These are phyloP conservation scores for Erythrophleum fordii DNA, from an alignment of 306 rosid genomes.

Conservation along the genomic window DNA sequence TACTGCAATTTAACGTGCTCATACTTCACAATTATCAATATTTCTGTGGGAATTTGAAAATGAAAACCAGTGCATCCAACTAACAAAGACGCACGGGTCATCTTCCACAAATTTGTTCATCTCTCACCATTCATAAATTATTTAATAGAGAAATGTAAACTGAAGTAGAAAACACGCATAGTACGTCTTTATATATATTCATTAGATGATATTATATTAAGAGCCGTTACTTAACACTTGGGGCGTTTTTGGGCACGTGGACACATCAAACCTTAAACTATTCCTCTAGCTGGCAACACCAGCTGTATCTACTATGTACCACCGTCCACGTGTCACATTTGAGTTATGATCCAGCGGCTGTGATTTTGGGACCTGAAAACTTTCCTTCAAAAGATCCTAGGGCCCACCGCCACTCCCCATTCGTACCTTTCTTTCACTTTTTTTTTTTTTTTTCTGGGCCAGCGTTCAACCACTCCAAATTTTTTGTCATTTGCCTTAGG, in stretches of 20 bases:
- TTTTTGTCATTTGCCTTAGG: background rate
- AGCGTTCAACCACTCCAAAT: conserved; percentile 39
- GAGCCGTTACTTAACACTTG: background rate
- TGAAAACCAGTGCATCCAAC: background rate
- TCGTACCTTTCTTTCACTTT: conserved; percentile 14
- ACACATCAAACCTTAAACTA: background rate
- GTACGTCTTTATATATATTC: background rate
- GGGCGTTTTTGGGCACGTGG: background rate
- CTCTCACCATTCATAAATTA: background rate
- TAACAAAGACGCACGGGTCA: background rate
- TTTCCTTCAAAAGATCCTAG: background rate
- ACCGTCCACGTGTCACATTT: background rate
- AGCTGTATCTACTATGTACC: background rate
- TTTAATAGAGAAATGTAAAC: background rate
- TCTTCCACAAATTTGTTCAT: background rate
- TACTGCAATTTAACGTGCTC: background rate
- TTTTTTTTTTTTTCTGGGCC: background rate
- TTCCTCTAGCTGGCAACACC: background rate
- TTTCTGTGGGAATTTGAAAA: background rate
- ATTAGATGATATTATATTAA: background rate
- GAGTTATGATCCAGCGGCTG: conserved; percentile 12
- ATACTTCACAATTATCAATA: background rate
- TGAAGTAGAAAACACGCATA: background rate
- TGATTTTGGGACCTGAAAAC: background rate
- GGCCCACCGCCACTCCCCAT: conserved; percentile 35